These are phyloP conservation scores for Magnusiomyces sp. DNA, from an alignment of 1,139 yeast genomes.

Conservation along the genomic window DNA sequence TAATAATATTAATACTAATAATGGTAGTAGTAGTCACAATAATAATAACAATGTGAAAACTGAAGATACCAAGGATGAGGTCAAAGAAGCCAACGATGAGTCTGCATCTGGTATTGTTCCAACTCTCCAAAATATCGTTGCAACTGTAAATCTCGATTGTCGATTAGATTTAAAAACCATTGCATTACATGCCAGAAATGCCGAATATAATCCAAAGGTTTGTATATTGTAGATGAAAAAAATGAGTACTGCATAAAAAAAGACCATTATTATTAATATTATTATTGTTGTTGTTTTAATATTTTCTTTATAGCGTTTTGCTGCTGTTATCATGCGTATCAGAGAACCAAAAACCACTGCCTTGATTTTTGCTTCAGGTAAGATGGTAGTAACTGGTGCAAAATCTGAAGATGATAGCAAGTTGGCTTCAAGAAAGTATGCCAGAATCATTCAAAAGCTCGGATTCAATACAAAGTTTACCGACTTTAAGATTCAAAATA, in stretches of 20 bases:
- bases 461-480: slow-evolving; percentile 91
- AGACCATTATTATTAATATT: too few relatives aligned
- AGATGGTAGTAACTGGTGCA: slow-evolving; percentile 99
- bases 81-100: slow-evolving; percentile 35
- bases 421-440: slow-evolving; percentile 93
- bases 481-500: slow-evolving; percentile 94
- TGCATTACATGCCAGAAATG: slow-evolving; percentile 97
- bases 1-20: slow-evolving; percentile 2
- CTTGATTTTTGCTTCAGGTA: slow-evolving; percentile 94
- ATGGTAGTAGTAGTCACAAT: slow-evolving; percentile 15
- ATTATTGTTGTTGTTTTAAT: slow-evolving; percentile 4
- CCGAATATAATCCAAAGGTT: slow-evolving; percentile 84
- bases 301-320: slow-evolving; percentile 55
- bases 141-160: slow-evolving; percentile 95
- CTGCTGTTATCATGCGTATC: slow-evolving; percentile 98
- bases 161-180: slow-evolving; percentile 92
- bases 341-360: slow-evolving; percentile 99
- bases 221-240: too few relatives aligned
- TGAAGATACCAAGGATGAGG: slow-evolving; percentile 29
- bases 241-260: too few relatives aligned
- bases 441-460: slow-evolving; percentile 93
- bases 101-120: slow-evolving; percentile 92
- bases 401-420: slow-evolving; percentile 97
- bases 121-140: slow-evolving; percentile 91
- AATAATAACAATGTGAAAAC: slow-evolving; percentile 17